Percentiles rank a stretch among this genome's conserved stretches.
Evolutionary conservation across 305 asterid species (phyloP).

Genomic region (Plantago lanceolata): DNA sequence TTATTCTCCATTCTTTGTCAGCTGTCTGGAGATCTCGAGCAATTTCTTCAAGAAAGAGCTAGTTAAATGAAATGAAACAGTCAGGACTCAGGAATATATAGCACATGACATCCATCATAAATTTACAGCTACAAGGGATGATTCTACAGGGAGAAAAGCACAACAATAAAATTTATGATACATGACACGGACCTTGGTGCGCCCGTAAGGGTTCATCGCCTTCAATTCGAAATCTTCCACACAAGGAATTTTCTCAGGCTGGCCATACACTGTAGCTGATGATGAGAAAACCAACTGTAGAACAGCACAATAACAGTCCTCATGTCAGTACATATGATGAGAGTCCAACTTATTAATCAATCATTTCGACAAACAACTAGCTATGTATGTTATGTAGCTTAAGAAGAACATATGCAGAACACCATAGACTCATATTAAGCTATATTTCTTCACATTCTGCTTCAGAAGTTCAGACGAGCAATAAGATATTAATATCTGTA

Average conservation of each 20-base stretch:
- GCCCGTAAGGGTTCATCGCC: slow-evolving; percentile 96
- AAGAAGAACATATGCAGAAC: too few relatives aligned
- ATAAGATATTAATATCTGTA: not conserved
- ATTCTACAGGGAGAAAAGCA: not conserved
- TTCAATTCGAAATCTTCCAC: slow-evolving; percentile 65
- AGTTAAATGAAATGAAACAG: slow-evolving; percentile 13
- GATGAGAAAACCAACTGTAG: slow-evolving; percentile 95
- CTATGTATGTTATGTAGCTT: not conserved
- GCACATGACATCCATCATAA: not conserved
- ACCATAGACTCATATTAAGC: too few relatives aligned
- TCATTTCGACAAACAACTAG: not conserved
- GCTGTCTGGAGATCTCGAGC: slow-evolving; percentile 71
- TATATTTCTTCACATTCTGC: too few relatives aligned
- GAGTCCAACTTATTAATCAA: not conserved
- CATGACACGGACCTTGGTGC: slow-evolving; percentile 61
- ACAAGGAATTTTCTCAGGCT: slow-evolving; percentile 78
- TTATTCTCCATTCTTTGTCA: slow-evolving; percentile 73
- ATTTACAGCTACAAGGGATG: slow-evolving; percentile 1
- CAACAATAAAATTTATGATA: not conserved
- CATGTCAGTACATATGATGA: not conserved
- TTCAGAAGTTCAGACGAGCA: too few relatives aligned
- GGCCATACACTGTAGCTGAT: slow-evolving; percentile 93
- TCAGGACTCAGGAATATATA: not conserved
- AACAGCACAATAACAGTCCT: slow-evolving; percentile 20
- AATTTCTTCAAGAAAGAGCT: slow-evolving; percentile 85